These are phyloP conservation scores for Metschnikowia similis DNA, from an alignment of 805 yeast species.

Conservation along the genomic window DNA sequence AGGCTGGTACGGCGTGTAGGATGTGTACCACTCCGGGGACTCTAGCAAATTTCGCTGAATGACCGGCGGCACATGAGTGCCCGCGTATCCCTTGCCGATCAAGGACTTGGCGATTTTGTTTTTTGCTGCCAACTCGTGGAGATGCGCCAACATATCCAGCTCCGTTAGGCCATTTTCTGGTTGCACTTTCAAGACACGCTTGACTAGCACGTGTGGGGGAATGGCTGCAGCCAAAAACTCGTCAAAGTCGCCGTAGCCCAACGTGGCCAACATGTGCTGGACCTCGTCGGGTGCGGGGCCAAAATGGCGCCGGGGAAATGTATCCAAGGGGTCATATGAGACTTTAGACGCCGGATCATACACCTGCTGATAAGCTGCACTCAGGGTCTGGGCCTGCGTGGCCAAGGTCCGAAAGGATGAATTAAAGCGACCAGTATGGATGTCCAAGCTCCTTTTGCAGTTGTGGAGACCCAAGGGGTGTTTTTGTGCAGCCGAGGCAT, in stretches of 20 bases:
- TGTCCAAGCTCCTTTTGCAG: too few species aligned
- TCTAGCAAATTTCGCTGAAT: slow-evolving; percentile 89
- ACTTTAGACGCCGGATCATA: slow-evolving; percentile 38
- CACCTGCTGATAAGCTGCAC: slow-evolving; percentile 45
- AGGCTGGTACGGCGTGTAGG: slow-evolving; percentile 98
- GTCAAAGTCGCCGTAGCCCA: slow-evolving; percentile 65
- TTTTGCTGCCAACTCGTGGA: slow-evolving; percentile 65
- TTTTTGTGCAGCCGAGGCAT: too few species aligned
- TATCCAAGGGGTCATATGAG: slow-evolving; percentile 51
- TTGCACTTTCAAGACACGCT: slow-evolving; percentile 59
- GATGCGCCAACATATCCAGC: slow-evolving; percentile 67
- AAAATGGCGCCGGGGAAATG: slow-evolving; percentile 85
- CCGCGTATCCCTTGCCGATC: slow-evolving; percentile 94
- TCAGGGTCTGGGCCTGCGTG: slow-evolving; percentile 48
- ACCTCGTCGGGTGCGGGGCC: slow-evolving; percentile 74
- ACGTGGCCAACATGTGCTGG: slow-evolving; percentile 54
- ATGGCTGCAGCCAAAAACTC: slow-evolving; percentile 69
- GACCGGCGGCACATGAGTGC: slow-evolving; percentile 85
- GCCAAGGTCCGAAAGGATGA: slow-evolving; percentile 4
- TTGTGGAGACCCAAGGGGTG: too few species aligned
- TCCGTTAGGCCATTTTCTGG: slow-evolving; percentile 80
- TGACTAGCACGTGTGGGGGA: slow-evolving; percentile 69
- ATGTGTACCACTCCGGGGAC: slow-evolving; percentile 97
- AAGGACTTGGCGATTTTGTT: slow-evolving; percentile 70
- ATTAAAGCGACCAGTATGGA: too few species aligned